Evolutionary conservation across 2,329 filamentous ascomycete species (phyloP), one percentile per base, ranked within the genome.

Genomic region (Exserohilum turcica): DNA sequence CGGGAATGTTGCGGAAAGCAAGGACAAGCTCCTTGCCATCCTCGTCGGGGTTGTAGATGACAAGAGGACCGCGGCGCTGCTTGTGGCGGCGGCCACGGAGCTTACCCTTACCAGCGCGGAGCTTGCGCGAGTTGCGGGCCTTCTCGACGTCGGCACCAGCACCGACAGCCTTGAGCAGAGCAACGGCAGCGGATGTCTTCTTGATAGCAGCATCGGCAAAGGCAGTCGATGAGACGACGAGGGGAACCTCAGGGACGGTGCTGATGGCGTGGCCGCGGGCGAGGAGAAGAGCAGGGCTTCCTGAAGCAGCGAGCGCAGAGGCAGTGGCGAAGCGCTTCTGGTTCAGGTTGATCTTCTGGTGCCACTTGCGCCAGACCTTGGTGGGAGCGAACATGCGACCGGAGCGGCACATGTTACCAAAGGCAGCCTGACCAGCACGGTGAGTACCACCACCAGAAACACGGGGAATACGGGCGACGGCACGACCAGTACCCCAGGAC

Each of bases 311-410:
- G 74, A 99, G 86, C 76, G 94, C 94, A 74, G 94, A 99, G 79
- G 91, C 91, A 76, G 92, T 96, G 81, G 94, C 94, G 80, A 97
- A 99, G 75, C 94, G 94, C 86, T 94, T 96, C 87, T 99, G 94
- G 81, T 90, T 90, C 81, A 95, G 87, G 87, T 96, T 96, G 87
- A 99, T 87, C 92, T 97, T 97, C 86, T 97, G 86, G 86, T 99
- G 94, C 95, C 94, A 99, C 86, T 96, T 97, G 80, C 94, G 87
- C 95, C 94, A 99, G 84, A 96, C 90, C 89, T 99, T 99, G 83
- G 94, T 99, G 70, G 94, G 94, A 72, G 94, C 94, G 84, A 99
- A 99, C 94, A 99, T 99, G 84, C 94, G 94, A 85, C 95, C 94
- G 78, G 93, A 96, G 80, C 94, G 92, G 85, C 94, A 99, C 92